Evolutionary conservation across 2,329 filamentous ascomycete species (phyloP).

Genomic region (Cladosporium sp.): DNA sequence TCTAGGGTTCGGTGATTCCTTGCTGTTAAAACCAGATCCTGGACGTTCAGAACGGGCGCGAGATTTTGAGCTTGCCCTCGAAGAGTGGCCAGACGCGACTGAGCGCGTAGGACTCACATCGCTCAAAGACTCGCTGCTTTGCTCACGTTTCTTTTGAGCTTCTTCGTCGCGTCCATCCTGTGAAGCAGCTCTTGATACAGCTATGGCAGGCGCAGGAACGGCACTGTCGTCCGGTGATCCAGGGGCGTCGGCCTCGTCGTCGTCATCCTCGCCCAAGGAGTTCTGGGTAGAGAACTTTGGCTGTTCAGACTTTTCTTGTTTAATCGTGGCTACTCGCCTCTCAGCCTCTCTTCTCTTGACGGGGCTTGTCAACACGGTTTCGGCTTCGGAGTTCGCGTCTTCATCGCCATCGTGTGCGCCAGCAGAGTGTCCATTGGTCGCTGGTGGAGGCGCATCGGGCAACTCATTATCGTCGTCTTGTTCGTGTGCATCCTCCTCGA

Average conservation of each 20-base stretch:
- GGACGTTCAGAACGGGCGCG: slow-evolving; percentile 34
- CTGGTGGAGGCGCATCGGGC: slow-evolving; percentile 17
- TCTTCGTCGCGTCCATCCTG: slow-evolving; percentile 9
- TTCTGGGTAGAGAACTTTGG: slow-evolving; percentile 6
- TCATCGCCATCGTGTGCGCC: slow-evolving; percentile 27
- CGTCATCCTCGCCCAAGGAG: slow-evolving; percentile 33
- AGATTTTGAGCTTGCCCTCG: slow-evolving; percentile 29
- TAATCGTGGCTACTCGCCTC: slow-evolving; percentile 28
- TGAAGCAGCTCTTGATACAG: slow-evolving; percentile 25
- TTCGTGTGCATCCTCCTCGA: slow-evolving; percentile 10
- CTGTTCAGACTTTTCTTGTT: slow-evolving; percentile 13
- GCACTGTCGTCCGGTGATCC: slow-evolving; percentile 27
- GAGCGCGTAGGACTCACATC: slow-evolving; percentile 35
- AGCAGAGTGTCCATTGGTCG: slow-evolving; percentile 13
- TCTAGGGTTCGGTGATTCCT: slow-evolving; percentile 36
- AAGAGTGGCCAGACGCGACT: slow-evolving; percentile 24
- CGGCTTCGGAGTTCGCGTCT: slow-evolving; percentile 50
- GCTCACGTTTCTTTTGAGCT: neutral
- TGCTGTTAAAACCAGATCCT: slow-evolving; percentile 20
- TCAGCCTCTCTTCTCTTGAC: slow-evolving; percentile 42
- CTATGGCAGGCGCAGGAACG: slow-evolving; percentile 29
- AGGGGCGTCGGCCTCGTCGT: slow-evolving; percentile 34
- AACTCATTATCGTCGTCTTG: slow-evolving; percentile 14
- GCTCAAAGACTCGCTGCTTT: slow-evolving; percentile 32
- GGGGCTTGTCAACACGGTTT: slow-evolving; percentile 50